Evolutionary conservation across 345 rosid genomes (phyloP).

Genomic region (Brassica rapa): DNA sequence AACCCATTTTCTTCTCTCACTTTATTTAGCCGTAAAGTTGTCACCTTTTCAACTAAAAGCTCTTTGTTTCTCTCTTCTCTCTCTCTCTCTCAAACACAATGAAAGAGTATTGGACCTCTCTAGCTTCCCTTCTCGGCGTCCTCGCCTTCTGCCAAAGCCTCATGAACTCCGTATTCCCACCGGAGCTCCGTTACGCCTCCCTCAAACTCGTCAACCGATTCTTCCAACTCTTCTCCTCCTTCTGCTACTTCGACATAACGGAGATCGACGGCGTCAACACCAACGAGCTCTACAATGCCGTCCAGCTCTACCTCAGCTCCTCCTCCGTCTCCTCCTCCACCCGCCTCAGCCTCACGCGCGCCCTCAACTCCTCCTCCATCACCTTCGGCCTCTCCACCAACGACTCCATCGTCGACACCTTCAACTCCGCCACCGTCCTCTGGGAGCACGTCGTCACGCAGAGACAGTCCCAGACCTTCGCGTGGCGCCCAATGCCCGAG

Average conservation of each 20-base stretch:
- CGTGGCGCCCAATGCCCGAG: conserved; percentile 32
- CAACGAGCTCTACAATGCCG: conserved; percentile 95
- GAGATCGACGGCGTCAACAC: conserved; percentile 95
- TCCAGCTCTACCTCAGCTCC: conserved; percentile 80
- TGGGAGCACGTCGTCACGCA: conserved; percentile 34
- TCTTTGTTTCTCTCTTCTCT: not conserved
- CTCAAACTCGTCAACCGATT: conserved; percentile 14
- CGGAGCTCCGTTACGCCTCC: conserved; percentile 28
- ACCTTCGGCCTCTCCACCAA: conserved; percentile 33
- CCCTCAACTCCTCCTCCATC: conserved; percentile 30
- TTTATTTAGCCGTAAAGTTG: conserved; percentile 23
- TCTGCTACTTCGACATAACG: conserved; percentile 82
- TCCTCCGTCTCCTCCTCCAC: conserved; percentile 51
- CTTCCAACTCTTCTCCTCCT: conserved; percentile 37
- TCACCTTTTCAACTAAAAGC: conserved; percentile 9
- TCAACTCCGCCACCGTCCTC: conserved; percentile 21
- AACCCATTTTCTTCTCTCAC: conserved; percentile 10
- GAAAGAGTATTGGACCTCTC: conserved; percentile 28
- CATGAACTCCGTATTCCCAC: conserved; percentile 24
- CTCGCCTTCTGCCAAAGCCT: conserved; percentile 28
- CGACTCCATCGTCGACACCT: conserved; percentile 32
- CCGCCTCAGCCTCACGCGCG: conserved; percentile 32
- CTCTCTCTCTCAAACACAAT: conserved; percentile 5
- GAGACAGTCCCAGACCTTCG: conserved; percentile 21
- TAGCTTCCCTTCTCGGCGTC: conserved; percentile 37